These are phyloP conservation scores for Oxytropis ochrocephala DNA, from an alignment of 306 rosid species.

Conservation along the genomic window DNA sequence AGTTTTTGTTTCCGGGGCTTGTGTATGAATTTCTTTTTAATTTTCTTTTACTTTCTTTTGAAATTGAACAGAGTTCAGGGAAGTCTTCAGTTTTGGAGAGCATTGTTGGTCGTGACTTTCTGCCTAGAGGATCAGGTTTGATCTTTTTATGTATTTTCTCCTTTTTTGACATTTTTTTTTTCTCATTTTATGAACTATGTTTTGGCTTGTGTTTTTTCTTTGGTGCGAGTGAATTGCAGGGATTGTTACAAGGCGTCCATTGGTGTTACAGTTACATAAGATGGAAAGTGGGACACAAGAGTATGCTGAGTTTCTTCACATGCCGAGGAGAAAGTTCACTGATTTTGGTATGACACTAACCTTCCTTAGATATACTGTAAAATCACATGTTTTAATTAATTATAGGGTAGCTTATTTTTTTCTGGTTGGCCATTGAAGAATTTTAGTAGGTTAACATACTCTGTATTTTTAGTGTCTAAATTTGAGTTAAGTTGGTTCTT, in stretches of 20 bases:
- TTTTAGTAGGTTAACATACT: background rate
- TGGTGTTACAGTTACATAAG: constrained; percentile 93
- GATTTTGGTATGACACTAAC: constrained; percentile 53
- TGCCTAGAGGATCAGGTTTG: constrained; percentile 96
- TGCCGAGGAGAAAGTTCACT: constrained; percentile 63
- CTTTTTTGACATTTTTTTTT: background rate
- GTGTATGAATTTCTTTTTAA: background rate
- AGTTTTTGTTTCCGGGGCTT: background rate
- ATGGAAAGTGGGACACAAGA: constrained; percentile 67
- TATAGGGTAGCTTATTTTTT: background rate
- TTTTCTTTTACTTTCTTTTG: background rate
- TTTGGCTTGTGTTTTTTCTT: background rate
- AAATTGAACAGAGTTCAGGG: constrained; percentile 75
- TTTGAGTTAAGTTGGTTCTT: background rate
- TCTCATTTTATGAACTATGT: background rate
- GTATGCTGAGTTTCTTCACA: constrained; percentile 94
- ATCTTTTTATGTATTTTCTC: background rate
- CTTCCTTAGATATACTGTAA: background rate
- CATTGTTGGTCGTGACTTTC: constrained; percentile 96
- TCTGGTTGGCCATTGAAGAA: background rate
- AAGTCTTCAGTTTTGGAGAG: constrained; percentile 97
- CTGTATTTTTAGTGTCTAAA: background rate
- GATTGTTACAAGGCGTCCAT: constrained; percentile 87
- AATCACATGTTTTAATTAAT: background rate
- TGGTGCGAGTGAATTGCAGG: constrained; percentile 46